Evolutionary conservation across 2,329 filamentous ascomycete genomes (phyloP), one percentile per base, ranked within the genome.

Genomic region (Stagonosporopsis rhizophila): DNA sequence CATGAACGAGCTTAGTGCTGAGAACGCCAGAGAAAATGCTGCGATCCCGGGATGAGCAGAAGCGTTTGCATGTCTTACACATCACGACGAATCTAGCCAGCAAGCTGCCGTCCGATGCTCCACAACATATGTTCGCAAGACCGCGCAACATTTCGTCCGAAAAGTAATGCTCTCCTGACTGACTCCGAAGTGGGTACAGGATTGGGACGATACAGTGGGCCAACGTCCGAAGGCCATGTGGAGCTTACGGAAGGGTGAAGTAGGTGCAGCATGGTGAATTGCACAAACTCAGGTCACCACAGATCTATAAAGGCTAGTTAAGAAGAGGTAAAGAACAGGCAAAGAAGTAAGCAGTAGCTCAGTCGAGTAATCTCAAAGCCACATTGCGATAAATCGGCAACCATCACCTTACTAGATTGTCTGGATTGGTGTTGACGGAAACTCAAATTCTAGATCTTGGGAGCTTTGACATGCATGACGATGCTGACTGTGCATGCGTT

Each of bases 1-100:
- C 58, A 83, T 92, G 78, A 88, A 89, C 34, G 91, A 96, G 79
- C 85, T 91, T 62, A 91, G 90, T 52, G 87, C 88, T 22, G 91
- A 96, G 70, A 98, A 98, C 77, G 91, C 89, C 67, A 87, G 92
- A 78, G 88, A 82, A 83, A 59, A 54, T 25, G 47, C 44, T 20
- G 55, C 22, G n/a, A 44, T 44, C 17, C 41, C 52, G 41, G 54
- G 49, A 47, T 56, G 49, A 54, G 50, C 22, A 42, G 27, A 37
- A 14, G 32, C 25, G 39, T 14, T 27, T 15, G 4, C 37, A n/a
- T 19, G 30, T 39, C 32, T 62, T 64, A 66, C 56, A 41, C 60
- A 62, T 45, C 52, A 58, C 51, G 35, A 56, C 41, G 45, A 57
- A 37, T 58, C 59, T 63, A 57, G 61, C 55, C 53, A 47, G 38